Conservation (phyloP, 345 rosid genomes). For the Punica granatum region DNA sequence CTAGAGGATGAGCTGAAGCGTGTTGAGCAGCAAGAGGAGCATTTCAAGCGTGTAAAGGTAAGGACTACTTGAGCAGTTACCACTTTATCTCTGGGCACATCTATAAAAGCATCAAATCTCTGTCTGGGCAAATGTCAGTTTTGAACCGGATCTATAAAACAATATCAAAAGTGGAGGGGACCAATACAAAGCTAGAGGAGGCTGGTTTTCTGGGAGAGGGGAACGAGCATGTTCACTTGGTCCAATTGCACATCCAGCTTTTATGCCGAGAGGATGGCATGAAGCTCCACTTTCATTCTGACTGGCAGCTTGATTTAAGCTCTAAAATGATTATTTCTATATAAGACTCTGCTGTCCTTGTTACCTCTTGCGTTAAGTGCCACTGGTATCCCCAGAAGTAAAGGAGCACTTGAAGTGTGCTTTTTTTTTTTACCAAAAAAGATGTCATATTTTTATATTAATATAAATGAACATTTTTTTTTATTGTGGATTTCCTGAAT, state of each 20-base stretch:
- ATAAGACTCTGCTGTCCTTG: neutral
- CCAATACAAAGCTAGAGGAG: neutral
- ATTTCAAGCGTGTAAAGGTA: conserved; percentile 82
- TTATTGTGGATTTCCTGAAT: too few relatives aligned
- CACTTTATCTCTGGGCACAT: neutral
- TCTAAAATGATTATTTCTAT: too few relatives aligned
- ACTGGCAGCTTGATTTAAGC: neutral
- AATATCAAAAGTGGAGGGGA: neutral
- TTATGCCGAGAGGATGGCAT: neutral
- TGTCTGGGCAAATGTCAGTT: neutral
- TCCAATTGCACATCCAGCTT: neutral
- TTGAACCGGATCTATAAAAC: neutral
- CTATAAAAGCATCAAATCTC: neutral
- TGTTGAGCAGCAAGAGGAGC: conserved; percentile 86
- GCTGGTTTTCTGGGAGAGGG: too few relatives aligned
- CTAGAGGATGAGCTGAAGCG: conserved; percentile 84
- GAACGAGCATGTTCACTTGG: neutral
- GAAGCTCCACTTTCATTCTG: neutral
- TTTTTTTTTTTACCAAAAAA: neutral
- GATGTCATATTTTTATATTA: neutral
- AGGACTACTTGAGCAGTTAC: conserved; percentile 3
- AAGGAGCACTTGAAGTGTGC: too few relatives aligned
- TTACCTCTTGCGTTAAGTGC: neutral
- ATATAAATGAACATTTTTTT: neutral
- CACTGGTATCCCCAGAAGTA: too few relatives aligned